Base-by-base conservation (phyloP, 306 rosid genomes). In the Arachis hypogaea region DNA sequence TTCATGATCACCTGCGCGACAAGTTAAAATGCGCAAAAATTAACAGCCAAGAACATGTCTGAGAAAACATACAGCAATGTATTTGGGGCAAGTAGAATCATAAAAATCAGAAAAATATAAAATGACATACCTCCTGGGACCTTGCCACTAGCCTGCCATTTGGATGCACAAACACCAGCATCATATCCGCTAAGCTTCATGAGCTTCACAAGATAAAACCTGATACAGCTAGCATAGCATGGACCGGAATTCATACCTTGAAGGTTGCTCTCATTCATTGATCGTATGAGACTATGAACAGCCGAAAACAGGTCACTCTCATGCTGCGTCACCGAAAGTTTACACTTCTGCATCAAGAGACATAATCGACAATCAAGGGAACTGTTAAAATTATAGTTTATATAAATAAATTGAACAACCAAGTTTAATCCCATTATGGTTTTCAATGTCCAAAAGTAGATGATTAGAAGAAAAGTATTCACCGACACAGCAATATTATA, bases 111-210 rank as follows among this genome's bases (percentile, higher is more conserved):
- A 62, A 57, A 49, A 14, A 50, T 36, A 51, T 5, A 63, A 28
- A 29, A 36, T 2, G 41, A 46, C 80, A 84, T 92, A 94, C 99
- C 97, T 83, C 99, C 97, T 9, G 99, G 99, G 66, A 94, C 97
- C 80, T 86, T 94, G 81, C 97, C 89, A 73, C 82, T 83, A 60
- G 86, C 93, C 81, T 87, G 99, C 99, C 99, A 94, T 82, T 86
- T 85, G 59, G 97, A 84, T 40, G 86, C 52, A 77, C 99, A 94
- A 36, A 94, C 90, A 77, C 92, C 90, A 22, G 99, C 98, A 51
- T 94, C 98, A 59, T 94, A 87, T 22, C 99, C 96, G 42, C 96
- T 83, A 52, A 75, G 84, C 76, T 88, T 86, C 86, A 95, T 75
- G 72, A 92, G 85, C 87, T 92, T 88, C 36, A 87, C 99, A 72